Evolutionary conservation across 2,329 filamentous ascomycete species (phyloP), one percentile per base, ranked within the genome.

Genomic region (Ceratocystis papillata): DNA sequence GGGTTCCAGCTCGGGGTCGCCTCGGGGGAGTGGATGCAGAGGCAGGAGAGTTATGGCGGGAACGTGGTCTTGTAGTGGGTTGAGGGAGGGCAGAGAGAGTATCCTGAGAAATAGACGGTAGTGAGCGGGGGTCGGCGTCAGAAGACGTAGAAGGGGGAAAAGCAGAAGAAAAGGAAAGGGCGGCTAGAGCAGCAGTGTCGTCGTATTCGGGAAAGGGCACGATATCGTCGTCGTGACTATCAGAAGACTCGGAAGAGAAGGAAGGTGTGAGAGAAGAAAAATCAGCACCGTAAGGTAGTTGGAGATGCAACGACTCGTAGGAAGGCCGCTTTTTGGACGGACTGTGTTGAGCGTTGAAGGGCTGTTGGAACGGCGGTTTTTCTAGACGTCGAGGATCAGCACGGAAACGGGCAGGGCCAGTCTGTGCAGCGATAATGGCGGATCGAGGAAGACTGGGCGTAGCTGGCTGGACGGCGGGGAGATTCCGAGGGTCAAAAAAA

Each of bases 371-470:
- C 5, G 67, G 67, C 44, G 67, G 67, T 33, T 68, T 65, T 63
- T 68, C 67, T 44, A 68, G 37, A 59, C 65, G 67, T 33, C 67
- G 67, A 62, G 64, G 67, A 64, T 68, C 67, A 60, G 64, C 67
- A 66, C 67, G 64, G 67, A 68, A 68, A 25, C 67, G 67, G 64
- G 67, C 67, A 62, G 67, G 67, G 25, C 67, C 67, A 62, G 67
- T 68, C 65, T 68, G 69, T 65, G 69, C 67, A 65, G 69, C 69
- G 55, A 69, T 69, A 10, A 69, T 67, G 53, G 69, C 69, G 5
- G 69, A 69, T 22, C 69, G 69, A 64, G 65, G 63, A 37, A 67
- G 62, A 53, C 64, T 59, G 28, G 62, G 67, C 22, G 65, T 67
- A 15, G 66, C 66, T 25, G 67, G 69, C 53, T 65, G 64, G 22